A percentile compares a stretch with the other conserved stretches of the same genome.
Evolutionary conservation across 305 asterid species (phyloP).

Genomic region (Fraxinus albicans): DNA sequence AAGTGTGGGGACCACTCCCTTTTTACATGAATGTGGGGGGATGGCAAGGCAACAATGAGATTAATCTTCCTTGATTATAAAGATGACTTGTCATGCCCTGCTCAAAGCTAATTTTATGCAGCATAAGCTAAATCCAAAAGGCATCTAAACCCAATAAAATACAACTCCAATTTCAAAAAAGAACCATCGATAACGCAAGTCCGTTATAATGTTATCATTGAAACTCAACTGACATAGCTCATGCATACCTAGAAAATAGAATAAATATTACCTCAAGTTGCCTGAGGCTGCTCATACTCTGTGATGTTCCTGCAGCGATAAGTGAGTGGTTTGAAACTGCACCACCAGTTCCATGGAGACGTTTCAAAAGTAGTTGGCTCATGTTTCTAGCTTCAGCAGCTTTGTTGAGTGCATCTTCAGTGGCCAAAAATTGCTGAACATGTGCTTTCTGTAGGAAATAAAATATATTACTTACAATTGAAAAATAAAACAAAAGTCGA

Average conservation of each 20-base stretch:
- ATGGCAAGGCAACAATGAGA: slow-evolving; percentile 12
- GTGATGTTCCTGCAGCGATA: slow-evolving; percentile 62
- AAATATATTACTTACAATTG: background rate
- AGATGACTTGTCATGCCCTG: slow-evolving; percentile 1
- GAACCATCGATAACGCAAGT: background rate
- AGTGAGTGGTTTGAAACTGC: slow-evolving; percentile 69
- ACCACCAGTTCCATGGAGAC: slow-evolving; percentile 79
- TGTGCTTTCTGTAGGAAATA: slow-evolving; percentile 44
- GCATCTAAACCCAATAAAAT: background rate
- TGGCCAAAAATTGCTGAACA: slow-evolving; percentile 60
- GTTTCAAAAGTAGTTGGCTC: slow-evolving; percentile 70
- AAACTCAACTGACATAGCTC: background rate
- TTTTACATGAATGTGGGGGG: background rate
- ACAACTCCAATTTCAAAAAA: background rate
- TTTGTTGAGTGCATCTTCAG: slow-evolving; percentile 91
- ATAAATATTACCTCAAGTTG: slow-evolving; percentile 78
- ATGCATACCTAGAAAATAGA: background rate
- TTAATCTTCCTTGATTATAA: background rate
- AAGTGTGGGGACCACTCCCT: background rate
- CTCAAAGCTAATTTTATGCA: background rate
- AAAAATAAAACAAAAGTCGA: background rate
- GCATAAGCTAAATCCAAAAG: background rate
- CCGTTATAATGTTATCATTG: background rate
- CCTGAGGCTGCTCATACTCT: slow-evolving; percentile 96
- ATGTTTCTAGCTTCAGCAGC: slow-evolving; percentile 61